Conservation (phyloP, 352 stramenopile species). For the Globisporangium rhizosaccharum region DNA sequence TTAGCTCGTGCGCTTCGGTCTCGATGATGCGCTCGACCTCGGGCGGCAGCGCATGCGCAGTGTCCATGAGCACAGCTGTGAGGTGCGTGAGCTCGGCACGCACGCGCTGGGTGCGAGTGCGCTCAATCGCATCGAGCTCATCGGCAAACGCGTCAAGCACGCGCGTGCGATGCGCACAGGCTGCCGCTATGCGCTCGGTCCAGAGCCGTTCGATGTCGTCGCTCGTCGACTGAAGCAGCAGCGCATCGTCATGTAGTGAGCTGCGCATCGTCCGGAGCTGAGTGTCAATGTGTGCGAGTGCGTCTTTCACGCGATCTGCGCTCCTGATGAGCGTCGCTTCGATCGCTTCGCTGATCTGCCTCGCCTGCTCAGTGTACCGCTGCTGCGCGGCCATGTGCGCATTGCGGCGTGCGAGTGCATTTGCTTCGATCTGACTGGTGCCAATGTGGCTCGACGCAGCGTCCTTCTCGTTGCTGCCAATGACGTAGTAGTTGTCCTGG, state of each 20-base stretch:
- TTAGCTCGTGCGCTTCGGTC: constrained; percentile 67
- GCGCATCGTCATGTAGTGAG: constrained; percentile 24
- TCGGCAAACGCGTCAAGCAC: constrained; percentile 35
- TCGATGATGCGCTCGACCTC: constrained; percentile 78
- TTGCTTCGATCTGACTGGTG: constrained; percentile 46
- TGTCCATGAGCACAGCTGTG: constrained; percentile 62
- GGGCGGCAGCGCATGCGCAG: constrained; percentile 43
- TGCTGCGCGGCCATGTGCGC: constrained; percentile 47
- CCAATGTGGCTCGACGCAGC: background rate
- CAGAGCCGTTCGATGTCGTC: constrained; percentile 35
- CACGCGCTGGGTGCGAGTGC: constrained; percentile 36
- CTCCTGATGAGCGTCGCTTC: constrained; percentile 44
- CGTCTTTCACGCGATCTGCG: constrained; percentile 56
- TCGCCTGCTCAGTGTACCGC: constrained; percentile 42
- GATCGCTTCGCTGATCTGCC: constrained; percentile 57
- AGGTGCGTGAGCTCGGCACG: constrained; percentile 30
- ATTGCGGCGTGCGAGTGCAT: constrained; percentile 47
- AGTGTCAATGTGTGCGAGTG: constrained; percentile 32
- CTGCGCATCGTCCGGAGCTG: constrained; percentile 16
- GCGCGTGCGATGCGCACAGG: constrained; percentile 40
- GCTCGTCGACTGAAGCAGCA: constrained; percentile 36
- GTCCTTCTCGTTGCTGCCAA: constrained; percentile 9
- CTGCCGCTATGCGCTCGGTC: constrained; percentile 22
- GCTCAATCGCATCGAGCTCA: constrained; percentile 48
- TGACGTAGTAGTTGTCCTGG: constrained; percentile 30